Evolutionary conservation across 1,284 basidiomycete species (phyloP), one percentile per base, ranked within the genome.

Genomic region (Ganoderma resinaceum): DNA sequence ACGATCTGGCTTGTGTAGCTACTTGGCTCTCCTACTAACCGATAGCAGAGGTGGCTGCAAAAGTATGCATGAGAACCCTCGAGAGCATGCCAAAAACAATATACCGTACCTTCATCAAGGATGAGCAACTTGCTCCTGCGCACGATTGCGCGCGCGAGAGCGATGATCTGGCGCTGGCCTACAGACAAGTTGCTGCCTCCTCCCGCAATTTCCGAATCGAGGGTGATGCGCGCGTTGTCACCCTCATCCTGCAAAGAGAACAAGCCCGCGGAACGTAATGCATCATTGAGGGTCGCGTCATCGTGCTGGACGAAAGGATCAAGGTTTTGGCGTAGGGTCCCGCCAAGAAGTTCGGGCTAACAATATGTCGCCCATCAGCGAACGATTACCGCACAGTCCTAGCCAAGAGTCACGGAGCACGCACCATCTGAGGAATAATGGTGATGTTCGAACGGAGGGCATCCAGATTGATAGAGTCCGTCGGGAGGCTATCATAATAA

Each of bases 391-490:
- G 23, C 0, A 40, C 6, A 46, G n/a, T n/a, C 9, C 16, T 42
- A 26, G 3, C 40, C 18, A 8, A 18, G 40, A 31, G 12, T n/a
- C 20, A 46, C 49, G 40, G 18, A 7, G 20, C 23, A 75, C 79
- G 31, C 37, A 81, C 81, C 38, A 79, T 73, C 76, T 83, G 82
- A 0, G 82, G 82, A 31, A 83, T 88, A 76, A 89, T 87, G 8
- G 83, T 86, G 66, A 87, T 82, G 66, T 82, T 80, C 2, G 81
- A 79, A 26, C 86, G 78, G n/a, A 86, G 75, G 9, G 84, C 84
- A 66, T 93, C 89, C 2, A 95, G 81, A 73, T 94, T 93, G 76
- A 93, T 76, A 8, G 82, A 61, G 64, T 78, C 69, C 7, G 77
- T 80, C 3, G 74, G 68, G 35, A 76, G 40, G 53, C 71, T 77